Percentiles rank a stretch among this genome's conserved stretches.
phyloP scores from a whole-genome alignment of 768 basidiomycete species.

The Kockovaella imperatae region DNA sequence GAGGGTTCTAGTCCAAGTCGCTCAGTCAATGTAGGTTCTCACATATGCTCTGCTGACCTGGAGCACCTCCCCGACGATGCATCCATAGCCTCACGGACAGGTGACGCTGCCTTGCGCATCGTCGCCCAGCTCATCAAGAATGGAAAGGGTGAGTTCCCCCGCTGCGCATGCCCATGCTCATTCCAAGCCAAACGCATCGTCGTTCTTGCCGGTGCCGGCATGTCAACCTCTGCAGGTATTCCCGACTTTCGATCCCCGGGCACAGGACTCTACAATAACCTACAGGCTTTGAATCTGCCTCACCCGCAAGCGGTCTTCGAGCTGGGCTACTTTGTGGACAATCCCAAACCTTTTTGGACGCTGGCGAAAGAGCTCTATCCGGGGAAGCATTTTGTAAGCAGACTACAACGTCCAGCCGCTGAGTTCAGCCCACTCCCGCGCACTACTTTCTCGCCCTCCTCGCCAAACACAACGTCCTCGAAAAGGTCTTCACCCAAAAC shows the following conservation, averaged over 20 bases:
- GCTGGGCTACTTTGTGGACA: conserved; percentile 70
- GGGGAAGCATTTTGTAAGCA: conserved; percentile 51
- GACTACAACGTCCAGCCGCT: neutral
- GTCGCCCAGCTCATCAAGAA: conserved; percentile 22
- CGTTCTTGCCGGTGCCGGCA: conserved; percentile 32
- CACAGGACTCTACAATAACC: conserved; percentile 56
- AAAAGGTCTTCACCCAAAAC: conserved; percentile 47
- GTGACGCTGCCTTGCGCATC: neutral
- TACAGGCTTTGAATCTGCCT: conserved; percentile 51
- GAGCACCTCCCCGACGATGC: no score
- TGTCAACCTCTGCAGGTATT: conserved; percentile 36
- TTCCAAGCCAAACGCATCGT: conserved; percentile 33
- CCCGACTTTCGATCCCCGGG: conserved; percentile 83
- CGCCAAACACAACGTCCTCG: conserved; percentile 59
- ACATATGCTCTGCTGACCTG: no score
- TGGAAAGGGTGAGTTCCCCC: conserved; percentile 14
- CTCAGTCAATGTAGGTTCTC: no score
- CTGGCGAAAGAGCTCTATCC: conserved; percentile 91
- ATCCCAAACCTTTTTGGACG: conserved; percentile 69
- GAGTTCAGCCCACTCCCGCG: conserved; percentile 64
- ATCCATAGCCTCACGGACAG: no score
- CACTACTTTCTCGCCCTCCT: conserved; percentile 86
- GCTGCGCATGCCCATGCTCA: neutral
- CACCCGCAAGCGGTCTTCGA: conserved; percentile 94
- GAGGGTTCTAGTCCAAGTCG: no score